A percentile compares a stretch with the other conserved stretches of the same genome.
Conservation (phyloP, 805 yeast genomes). For the Candida suzukii region DNA sequence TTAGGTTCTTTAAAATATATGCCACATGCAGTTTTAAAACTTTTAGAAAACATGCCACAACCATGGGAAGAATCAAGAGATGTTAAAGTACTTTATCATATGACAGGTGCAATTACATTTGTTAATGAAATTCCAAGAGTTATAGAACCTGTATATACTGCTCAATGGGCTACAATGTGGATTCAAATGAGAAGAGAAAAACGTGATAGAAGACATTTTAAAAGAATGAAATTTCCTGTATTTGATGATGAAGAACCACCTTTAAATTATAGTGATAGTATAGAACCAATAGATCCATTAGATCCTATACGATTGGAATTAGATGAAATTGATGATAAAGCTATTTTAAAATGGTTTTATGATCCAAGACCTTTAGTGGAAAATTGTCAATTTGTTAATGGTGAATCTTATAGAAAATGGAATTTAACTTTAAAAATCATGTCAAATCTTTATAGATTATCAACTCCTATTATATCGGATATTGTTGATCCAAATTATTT, state of each 20-base stretch:
- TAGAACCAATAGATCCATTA: constrained; percentile 63
- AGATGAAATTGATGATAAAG: constrained; percentile 54
- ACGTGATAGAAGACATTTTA: constrained; percentile 81
- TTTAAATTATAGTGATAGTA: constrained; percentile 69
- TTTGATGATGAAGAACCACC: constrained; percentile 98
- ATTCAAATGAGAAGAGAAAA: constrained; percentile 89
- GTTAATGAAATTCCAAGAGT: constrained; percentile 91
- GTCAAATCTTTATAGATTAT: constrained; percentile 57
- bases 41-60: constrained; percentile 94
- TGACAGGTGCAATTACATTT: constrained; percentile 90
- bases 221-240: constrained; percentile 89
- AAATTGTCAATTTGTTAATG: constrained; percentile 49
- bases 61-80: constrained; percentile 93
- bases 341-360: constrained; percentile 70
- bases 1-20: constrained; percentile 87
- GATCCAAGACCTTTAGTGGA: constrained; percentile 70
- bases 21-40: constrained; percentile 90
- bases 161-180: constrained; percentile 97
- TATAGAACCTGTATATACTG: constrained; percentile 81
- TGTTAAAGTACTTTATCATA: constrained; percentile 84
- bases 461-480: constrained; percentile 66
- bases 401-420: constrained; percentile 76
- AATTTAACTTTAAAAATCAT: constrained; percentile 50
- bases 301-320: constrained; percentile 66
- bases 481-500: constrained; percentile 49